Evolutionary conservation across 2,329 filamentous ascomycete species (phyloP).

Genomic region (Claviceps sp.): DNA sequence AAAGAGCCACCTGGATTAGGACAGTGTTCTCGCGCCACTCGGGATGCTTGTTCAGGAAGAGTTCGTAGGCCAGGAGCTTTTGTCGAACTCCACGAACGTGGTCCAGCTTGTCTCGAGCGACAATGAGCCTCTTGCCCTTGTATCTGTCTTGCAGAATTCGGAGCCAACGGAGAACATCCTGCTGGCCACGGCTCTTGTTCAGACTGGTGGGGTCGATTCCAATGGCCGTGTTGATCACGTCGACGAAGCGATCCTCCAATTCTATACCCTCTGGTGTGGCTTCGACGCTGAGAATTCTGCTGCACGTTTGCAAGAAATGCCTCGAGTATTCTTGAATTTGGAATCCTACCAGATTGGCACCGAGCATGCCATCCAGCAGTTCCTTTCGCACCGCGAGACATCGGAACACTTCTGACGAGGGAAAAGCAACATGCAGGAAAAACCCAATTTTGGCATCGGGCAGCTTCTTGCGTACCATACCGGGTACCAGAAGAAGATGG

Average conservation of each 20-base stretch:
- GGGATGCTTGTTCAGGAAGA: constrained; percentile 89
- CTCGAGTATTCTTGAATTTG: constrained; percentile 87
- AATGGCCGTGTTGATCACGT: constrained; percentile 74
- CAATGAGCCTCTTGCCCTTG: constrained; percentile 77
- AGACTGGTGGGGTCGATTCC: constrained; percentile 79
- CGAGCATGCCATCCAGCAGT: constrained; percentile 82
- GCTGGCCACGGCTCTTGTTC: constrained; percentile 53
- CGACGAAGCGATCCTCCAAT: constrained; percentile 84
- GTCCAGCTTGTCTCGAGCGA: constrained; percentile 88
- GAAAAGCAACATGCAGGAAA: constrained; percentile 90
- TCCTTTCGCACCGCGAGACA: constrained; percentile 79
- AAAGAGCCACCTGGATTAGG: constrained; percentile 86
- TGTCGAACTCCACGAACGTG: constrained; percentile 84
- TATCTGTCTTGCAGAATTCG: constrained; percentile 71
- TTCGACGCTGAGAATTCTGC: constrained; percentile 78
- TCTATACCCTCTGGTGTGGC: constrained; percentile 80
- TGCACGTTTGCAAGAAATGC: constrained; percentile 93
- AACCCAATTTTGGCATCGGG: constrained; percentile 93
- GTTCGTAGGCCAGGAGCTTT: constrained; percentile 81
- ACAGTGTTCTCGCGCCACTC: constrained; percentile 81
- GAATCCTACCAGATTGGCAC: constrained; percentile 84
- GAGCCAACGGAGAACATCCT: constrained; percentile 67
- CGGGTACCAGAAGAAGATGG: constrained; percentile 76
- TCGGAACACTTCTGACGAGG: constrained; percentile 89
- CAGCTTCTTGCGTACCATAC: constrained; percentile 78